phyloP scores from a whole-genome alignment of 441 rosid species.

The Populus hybrid region DNA sequence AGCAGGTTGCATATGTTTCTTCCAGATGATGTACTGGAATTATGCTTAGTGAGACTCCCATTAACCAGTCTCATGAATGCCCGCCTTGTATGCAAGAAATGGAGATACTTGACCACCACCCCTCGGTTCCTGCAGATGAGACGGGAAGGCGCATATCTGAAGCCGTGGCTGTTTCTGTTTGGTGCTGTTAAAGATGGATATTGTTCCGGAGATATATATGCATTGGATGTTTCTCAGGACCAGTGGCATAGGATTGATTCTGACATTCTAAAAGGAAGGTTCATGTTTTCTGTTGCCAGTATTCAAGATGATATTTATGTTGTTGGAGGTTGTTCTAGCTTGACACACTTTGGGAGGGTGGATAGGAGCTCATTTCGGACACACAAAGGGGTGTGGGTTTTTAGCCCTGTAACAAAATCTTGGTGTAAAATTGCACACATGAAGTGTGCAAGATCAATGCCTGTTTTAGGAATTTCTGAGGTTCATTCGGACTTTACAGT shows the following conservation, averaged over 20 bases:
- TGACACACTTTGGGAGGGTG: conserved; percentile 56
- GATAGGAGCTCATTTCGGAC: conserved; percentile 83
- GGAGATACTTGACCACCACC: conserved; percentile 75
- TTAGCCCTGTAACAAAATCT: conserved; percentile 73
- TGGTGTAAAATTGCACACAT: conserved; percentile 80
- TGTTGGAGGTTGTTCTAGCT: conserved; percentile 85
- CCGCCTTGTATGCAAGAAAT: conserved; percentile 91
- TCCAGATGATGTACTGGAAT: conserved; percentile 82
- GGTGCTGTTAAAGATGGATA: conserved; percentile 74
- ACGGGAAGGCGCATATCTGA: conserved; percentile 57
- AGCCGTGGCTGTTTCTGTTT: conserved; percentile 90
- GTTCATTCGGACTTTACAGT: conserved; percentile 56
- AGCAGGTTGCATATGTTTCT: conserved; percentile 66
- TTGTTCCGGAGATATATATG: conserved; percentile 79
- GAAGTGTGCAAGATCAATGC: conserved; percentile 85
- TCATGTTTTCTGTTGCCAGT: conserved; percentile 79
- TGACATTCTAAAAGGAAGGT: conserved; percentile 67
- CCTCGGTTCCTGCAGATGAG: conserved; percentile 70
- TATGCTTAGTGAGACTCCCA: conserved; percentile 91
- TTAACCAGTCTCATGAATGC: conserved; percentile 75
- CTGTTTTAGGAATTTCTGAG: conserved; percentile 71
- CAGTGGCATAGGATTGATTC: conserved; percentile 77
- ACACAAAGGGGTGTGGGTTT: conserved; percentile 71
- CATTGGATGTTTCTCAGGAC: conserved; percentile 66
- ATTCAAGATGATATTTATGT: conserved; percentile 70